Percentiles rank a stretch among this genome's conserved stretches.
Conservation (phyloP, 1,139 yeast genomes). For the Suhomyces chickasaworum region DNA sequence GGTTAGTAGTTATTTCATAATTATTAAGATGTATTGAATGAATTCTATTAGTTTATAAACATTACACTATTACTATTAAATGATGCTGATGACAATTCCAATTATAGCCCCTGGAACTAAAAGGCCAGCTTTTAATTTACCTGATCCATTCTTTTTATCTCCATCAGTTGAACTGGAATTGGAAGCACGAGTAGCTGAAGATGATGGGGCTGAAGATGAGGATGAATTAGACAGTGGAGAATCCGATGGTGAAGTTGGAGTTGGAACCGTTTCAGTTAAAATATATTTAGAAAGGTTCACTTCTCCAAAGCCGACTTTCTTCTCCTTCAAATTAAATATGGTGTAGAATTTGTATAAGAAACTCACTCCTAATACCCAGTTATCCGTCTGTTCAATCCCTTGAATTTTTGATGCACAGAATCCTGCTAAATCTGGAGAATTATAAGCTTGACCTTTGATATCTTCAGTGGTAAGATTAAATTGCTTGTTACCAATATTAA, state of each 20-base stretch:
- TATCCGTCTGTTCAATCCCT: constrained; percentile 42
- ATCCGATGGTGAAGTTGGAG: background rate
- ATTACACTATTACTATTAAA: background rate
- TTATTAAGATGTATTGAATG: too few species aligned
- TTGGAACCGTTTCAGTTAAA: constrained; percentile 5
- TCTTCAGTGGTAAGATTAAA: constrained; percentile 42
- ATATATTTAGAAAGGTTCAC: constrained; percentile 8
- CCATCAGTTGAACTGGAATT: constrained; percentile 6
- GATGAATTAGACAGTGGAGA: constrained; percentile 10
- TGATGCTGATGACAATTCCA: constrained; percentile 3
- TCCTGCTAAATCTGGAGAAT: constrained; percentile 39
- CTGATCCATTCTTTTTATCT: constrained; percentile 2
- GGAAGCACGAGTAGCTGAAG: constrained; percentile 8
- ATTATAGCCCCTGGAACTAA: constrained; percentile 5
- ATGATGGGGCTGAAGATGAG: constrained; percentile 12
- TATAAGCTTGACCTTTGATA: constrained; percentile 52
- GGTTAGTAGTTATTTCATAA: constrained; percentile 74
- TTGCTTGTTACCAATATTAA: constrained; percentile 44
- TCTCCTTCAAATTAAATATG: constrained; percentile 56
- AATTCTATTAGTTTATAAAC: background rate
- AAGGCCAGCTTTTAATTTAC: constrained; percentile 6
- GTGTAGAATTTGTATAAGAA: constrained; percentile 60
- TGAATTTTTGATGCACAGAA: constrained; percentile 69
- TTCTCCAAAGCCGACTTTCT: constrained; percentile 55
- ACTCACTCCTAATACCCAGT: constrained; percentile 61